A percentile compares a stretch with the other conserved stretches of the same genome.
phyloP scores from a whole-genome alignment of 345 rosid genomes.

The Gossypium sturtianum region DNA sequence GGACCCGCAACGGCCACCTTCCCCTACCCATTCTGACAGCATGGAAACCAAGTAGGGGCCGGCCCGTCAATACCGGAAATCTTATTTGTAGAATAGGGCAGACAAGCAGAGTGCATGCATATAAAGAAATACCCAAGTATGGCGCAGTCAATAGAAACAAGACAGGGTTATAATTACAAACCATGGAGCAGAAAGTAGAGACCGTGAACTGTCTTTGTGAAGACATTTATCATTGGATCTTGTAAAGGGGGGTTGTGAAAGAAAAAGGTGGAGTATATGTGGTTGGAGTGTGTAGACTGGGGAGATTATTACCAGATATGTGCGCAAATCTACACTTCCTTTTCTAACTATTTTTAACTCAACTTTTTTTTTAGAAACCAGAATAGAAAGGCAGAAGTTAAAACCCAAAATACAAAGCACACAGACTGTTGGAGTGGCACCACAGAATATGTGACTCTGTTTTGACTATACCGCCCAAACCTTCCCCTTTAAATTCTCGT shows the following conservation, averaged over 20 bases:
- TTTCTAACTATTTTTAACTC: too few species aligned
- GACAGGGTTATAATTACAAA: constrained; percentile 17
- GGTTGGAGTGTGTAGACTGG: constrained; percentile 6
- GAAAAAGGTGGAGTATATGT: constrained; percentile 6
- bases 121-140: background rate
- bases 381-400: too few species aligned
- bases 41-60: constrained; percentile 53
- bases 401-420: too few species aligned
- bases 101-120: constrained; percentile 13
- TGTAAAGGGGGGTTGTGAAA: background rate
- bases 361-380: too few species aligned
- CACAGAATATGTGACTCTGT: too few species aligned
- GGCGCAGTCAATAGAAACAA: constrained; percentile 1
- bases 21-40: constrained; percentile 16
- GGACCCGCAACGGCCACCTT: constrained; percentile 38
- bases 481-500: constrained; percentile 64
- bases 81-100: constrained; percentile 1
- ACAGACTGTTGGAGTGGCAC: too few species aligned
- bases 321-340: constrained; percentile 18
- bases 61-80: constrained; percentile 23
- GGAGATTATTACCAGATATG: constrained; percentile 9
- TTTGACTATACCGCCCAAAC: constrained; percentile 23
- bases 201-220: background rate
- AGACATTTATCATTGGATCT: constrained; percentile 5
- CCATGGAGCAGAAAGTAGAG: background rate